phyloP scores from a whole-genome alignment of 805 yeast genomes.

The Gaillardinia entomophila region DNA sequence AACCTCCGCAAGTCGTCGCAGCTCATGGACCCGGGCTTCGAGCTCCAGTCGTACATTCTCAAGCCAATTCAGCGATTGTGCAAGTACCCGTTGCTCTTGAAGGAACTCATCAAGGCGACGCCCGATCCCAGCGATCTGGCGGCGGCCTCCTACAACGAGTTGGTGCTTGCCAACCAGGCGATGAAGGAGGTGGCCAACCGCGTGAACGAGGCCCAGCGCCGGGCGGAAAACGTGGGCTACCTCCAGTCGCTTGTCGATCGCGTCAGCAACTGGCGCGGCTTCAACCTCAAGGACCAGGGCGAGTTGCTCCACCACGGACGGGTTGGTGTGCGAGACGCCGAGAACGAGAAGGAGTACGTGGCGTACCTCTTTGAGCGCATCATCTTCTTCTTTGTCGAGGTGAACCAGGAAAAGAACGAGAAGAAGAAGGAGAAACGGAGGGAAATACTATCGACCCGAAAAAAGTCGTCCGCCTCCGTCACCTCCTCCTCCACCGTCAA shows the following conservation, averaged over 20 bases:
- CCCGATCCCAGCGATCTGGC: slow-evolving; percentile 35
- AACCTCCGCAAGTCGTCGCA: slow-evolving; percentile 50
- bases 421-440: slow-evolving; percentile 29
- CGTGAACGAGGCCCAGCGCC: slow-evolving; percentile 91
- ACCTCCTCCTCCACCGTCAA: slow-evolving; percentile 33
- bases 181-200: slow-evolving; percentile 79
- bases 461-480: slow-evolving; percentile 40
- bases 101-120: slow-evolving; percentile 65
- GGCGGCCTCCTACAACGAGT: slow-evolving; percentile 49
- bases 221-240: slow-evolving; percentile 76
- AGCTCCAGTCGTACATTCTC: slow-evolving; percentile 79
- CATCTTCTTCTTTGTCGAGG: slow-evolving; percentile 42
- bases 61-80: slow-evolving; percentile 97
- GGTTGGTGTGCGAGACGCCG: slow-evolving; percentile 63
- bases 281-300: slow-evolving; percentile 73
- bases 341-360: slow-evolving; percentile 78
- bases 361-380: slow-evolving; percentile 79
- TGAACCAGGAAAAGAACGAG: slow-evolving; percentile 10
- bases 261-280: slow-evolving; percentile 91
- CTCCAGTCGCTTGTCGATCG: slow-evolving; percentile 64
- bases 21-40: slow-evolving; percentile 78
- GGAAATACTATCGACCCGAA: slow-evolving; percentile 41
- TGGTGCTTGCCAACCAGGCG: slow-evolving; percentile 62
- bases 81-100: slow-evolving; percentile 82
- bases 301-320: slow-evolving; percentile 71